phyloP scores from a whole-genome alignment of 1,284 basidiomycete species.

The Fomitopsis schrenkii region DNA sequence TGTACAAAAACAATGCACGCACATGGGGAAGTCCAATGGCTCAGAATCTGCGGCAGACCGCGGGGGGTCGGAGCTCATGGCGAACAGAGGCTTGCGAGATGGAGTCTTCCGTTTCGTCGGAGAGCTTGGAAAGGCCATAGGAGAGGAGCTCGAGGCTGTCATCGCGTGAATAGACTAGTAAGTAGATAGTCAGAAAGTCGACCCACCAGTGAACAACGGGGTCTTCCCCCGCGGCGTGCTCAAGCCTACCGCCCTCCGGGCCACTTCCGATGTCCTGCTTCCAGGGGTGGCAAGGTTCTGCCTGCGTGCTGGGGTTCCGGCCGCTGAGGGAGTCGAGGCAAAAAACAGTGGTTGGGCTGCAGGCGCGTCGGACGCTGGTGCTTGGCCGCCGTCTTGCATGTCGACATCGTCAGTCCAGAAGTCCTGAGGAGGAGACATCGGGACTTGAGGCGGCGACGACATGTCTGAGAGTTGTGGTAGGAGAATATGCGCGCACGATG shows the following conservation, averaged over 20 bases:
- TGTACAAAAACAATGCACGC: slow-evolving; percentile 17
- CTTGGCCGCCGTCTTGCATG: slow-evolving; percentile 41
- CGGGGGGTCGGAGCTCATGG: slow-evolving; percentile 21
- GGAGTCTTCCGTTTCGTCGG: slow-evolving; percentile 43
- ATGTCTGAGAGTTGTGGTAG: background rate
- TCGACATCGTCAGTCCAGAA: slow-evolving; percentile 60
- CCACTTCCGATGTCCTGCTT: slow-evolving; percentile 43
- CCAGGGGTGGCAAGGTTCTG: slow-evolving; percentile 36
- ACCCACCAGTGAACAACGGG: slow-evolving; percentile 54
- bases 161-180: background rate
- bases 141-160: slow-evolving; percentile 59
- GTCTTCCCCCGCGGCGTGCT: slow-evolving; percentile 47
- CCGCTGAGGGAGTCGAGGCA: slow-evolving; percentile 52
- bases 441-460: slow-evolving; percentile 29
- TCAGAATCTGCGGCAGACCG: slow-evolving; percentile 47
- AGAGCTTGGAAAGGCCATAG: slow-evolving; percentile 69
- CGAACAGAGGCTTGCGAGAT: slow-evolving; percentile 26
- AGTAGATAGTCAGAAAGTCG: background rate
- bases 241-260: slow-evolving; percentile 60
- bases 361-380: slow-evolving; percentile 42
- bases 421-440: slow-evolving; percentile 55
- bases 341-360: slow-evolving; percentile 53
- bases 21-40: slow-evolving; percentile 62
- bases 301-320: slow-evolving; percentile 46
- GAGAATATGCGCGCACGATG: background rate